Evolutionary conservation across 1,284 basidiomycete species (phyloP).

Genomic region (Boletellus dicymbophilus): DNA sequence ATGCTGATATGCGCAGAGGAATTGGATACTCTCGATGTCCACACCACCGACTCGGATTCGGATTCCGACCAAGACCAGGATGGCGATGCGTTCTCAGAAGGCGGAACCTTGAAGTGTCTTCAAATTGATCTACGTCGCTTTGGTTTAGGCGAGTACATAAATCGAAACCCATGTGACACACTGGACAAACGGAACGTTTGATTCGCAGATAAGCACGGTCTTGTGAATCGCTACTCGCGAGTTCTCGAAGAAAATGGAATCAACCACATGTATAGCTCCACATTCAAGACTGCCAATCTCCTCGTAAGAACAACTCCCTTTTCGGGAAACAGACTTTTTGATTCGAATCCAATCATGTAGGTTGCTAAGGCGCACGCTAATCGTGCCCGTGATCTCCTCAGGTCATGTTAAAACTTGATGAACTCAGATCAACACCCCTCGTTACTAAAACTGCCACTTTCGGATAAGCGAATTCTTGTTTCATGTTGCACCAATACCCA

Average conservation of each 20-base stretch:
- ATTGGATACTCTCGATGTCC: constrained; percentile 55
- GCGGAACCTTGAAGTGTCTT: constrained; percentile 55
- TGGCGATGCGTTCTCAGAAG: constrained; percentile 30
- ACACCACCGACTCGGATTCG: constrained; percentile 27
- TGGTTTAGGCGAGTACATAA: constrained; percentile 57
- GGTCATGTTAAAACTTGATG: constrained; percentile 31
- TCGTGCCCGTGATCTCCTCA: constrained; percentile 32
- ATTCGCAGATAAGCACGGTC: constrained; percentile 65
- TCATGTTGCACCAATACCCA: neutral
- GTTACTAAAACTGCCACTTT: constrained; percentile 1
- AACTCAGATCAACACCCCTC: too few species aligned
- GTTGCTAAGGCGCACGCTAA: constrained; percentile 28
- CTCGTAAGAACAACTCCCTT: constrained; percentile 46
- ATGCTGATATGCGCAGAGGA: constrained; percentile 74
- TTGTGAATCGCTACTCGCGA: constrained; percentile 75
- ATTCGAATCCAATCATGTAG: constrained; percentile 18
- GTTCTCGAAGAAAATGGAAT: constrained; percentile 70
- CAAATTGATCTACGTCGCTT: constrained; percentile 72
- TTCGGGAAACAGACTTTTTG: neutral
- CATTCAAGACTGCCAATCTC: constrained; percentile 82
- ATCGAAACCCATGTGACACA: neutral
- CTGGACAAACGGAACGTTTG: constrained; percentile 1
- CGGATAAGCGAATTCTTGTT: constrained; percentile 4
- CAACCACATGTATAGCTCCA: constrained; percentile 85
- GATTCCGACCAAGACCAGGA: constrained; percentile 39